Conservation (phyloP, 257 asterid species). For the Fraxinus cuspidata region DNA sequence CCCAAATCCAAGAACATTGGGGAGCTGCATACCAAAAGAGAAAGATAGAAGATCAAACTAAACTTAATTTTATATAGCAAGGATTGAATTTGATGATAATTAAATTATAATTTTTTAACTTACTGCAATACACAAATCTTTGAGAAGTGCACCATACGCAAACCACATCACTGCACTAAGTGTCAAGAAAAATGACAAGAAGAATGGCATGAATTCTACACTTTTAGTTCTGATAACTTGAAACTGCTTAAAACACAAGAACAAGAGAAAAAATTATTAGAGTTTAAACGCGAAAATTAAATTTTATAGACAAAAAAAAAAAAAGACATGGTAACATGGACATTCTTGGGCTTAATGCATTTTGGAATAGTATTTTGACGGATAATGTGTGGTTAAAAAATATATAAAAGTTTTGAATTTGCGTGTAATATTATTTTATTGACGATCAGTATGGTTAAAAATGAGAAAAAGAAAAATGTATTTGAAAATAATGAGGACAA, state of each 20-base stretch:
- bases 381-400: too few relatives aligned
- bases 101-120: not conserved
- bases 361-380: too few relatives aligned
- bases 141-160: conserved; percentile 50
- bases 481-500: too few relatives aligned
- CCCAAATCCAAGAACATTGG: conserved; percentile 45
- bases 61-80: not conserved
- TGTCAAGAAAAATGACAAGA: conserved; percentile 59
- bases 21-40: conserved; percentile 27
- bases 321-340: not conserved
- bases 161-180: conserved; percentile 74
- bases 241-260: conserved; percentile 27
- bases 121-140: conserved; percentile 30
- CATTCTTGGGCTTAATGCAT: not conserved
- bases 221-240: conserved; percentile 62
- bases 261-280: not conserved
- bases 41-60: not conserved
- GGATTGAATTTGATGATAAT: not conserved
- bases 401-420: too few relatives aligned
- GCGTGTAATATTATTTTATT: too few relatives aligned
- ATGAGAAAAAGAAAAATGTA: too few relatives aligned
- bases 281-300: not conserved
- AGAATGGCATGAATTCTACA: conserved; percentile 72
- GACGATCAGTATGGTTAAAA: too few relatives aligned
- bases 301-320: not conserved